Percentiles rank a stretch among this genome's conserved stretches.
Evolutionary conservation across 2,329 filamentous ascomycete species (phyloP).

Genomic region (Cytospora piceicola): DNA sequence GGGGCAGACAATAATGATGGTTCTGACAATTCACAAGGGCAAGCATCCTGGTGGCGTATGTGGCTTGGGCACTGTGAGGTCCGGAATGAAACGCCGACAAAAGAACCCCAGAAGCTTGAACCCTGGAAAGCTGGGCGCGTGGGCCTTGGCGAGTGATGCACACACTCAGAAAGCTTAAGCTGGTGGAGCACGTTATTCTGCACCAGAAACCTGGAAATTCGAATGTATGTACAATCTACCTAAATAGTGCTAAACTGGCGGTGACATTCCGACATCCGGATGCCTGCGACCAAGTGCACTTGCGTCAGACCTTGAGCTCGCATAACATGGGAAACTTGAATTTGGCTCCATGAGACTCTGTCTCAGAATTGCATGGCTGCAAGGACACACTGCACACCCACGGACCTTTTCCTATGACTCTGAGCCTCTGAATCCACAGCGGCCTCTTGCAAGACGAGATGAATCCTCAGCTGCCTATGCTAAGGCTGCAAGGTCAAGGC

Average conservation of each 20-base stretch:
- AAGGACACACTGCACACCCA: constrained; percentile 7
- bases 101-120: constrained; percentile 5
- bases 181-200: constrained; percentile 14
- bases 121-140: constrained; percentile 16
- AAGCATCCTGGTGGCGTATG: not conserved
- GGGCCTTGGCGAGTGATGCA: constrained; percentile 14
- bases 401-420: constrained; percentile 8
- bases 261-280: constrained; percentile 17
- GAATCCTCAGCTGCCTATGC: not conserved
- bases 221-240: not conserved
- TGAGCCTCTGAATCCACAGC: not conserved
- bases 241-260: constrained; percentile 14
- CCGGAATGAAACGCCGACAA: not conserved
- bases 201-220: constrained; percentile 6
- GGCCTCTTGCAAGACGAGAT: not conserved
- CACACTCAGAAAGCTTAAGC: constrained; percentile 1
- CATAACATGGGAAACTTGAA: constrained; percentile 14
- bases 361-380: constrained; percentile 20
- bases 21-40: not conserved
- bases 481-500: constrained; percentile 19
- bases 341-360: not conserved
- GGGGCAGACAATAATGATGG: not conserved
- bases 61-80: not conserved
- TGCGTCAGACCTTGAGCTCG: constrained; percentile 15
- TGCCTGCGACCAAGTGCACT: constrained; percentile 3